Evolutionary conservation across 768 basidiomycete genomes (phyloP).

Genomic region (Panaeolus cyanescens): DNA sequence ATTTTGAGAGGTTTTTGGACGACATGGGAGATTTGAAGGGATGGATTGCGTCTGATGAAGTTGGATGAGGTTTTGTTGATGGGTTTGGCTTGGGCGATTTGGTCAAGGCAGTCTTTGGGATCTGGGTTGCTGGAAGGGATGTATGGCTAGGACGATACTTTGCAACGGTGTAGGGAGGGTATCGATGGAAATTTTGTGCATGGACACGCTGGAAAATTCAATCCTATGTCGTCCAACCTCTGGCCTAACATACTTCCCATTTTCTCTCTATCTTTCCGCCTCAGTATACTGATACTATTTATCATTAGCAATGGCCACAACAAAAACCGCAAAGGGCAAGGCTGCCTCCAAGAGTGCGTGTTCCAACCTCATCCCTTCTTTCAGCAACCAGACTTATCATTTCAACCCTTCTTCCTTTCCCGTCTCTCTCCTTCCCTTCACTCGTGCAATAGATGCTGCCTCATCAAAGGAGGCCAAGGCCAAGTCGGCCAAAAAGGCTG

Average conservation of each 20-base stretch:
- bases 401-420: background rate
- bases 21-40: background rate
- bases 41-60: background rate
- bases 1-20: constrained; percentile 3
- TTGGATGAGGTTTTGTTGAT: constrained; percentile 4
- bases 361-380: background rate
- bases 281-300: background rate
- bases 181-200: background rate
- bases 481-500: constrained; percentile 96
- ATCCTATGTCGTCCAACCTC: background rate
- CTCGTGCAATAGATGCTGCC: constrained; percentile 27
- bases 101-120: background rate
- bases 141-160: background rate
- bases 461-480: constrained; percentile 67
- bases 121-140: background rate
- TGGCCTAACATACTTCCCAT: no score
- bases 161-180: no score
- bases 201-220: background rate
- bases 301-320: constrained; percentile 60
- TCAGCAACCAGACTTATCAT: constrained; percentile 2
- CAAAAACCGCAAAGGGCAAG: constrained; percentile 71
- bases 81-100: background rate
- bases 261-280: background rate
- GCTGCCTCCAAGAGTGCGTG: constrained; percentile 48
- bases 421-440: background rate